A percentile compares a stretch with the other conserved stretches of the same genome.
Evolutionary conservation across 169 alveolate genomes (phyloP).

Genomic region (Eimeria praecox): DNA sequence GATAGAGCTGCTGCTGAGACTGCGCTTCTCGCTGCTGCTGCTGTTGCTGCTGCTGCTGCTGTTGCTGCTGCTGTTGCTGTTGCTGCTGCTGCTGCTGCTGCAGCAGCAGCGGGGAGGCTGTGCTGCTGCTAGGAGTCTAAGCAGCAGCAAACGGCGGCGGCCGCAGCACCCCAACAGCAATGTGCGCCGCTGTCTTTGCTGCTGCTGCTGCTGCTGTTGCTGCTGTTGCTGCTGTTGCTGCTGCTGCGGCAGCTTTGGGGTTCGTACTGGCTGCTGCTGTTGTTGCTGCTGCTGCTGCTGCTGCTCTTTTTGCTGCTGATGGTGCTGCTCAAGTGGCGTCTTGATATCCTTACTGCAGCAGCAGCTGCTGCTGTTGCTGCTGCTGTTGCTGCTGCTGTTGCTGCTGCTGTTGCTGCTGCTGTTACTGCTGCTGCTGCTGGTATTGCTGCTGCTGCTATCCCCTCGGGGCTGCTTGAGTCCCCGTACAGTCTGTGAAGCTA

Average conservation of each 20-base stretch:
- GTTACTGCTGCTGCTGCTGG: background rate
- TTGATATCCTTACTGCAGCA: background rate
- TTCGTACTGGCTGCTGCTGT: background rate
- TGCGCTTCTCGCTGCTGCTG: background rate
- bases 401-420: constrained; percentile 2
- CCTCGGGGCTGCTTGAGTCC: no score
- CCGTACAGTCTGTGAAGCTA: no score
- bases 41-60: constrained; percentile 13
- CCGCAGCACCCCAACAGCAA: background rate
- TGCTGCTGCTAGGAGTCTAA: background rate
- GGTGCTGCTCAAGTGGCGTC: background rate
- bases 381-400: constrained; percentile 26
- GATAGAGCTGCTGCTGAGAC: background rate
- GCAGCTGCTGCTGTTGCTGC: background rate
- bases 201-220: background rate
- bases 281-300: background rate
- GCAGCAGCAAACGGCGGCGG: constrained; percentile 10
- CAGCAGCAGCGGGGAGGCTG: background rate
- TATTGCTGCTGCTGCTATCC: background rate
- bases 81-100: constrained; percentile 8
- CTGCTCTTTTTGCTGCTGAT: background rate
- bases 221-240: background rate
- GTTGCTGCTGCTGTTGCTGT: background rate
- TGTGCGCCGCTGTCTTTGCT: background rate
- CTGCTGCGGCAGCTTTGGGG: background rate